Conservation (phyloP, 176 grass and related monocot species). For the Eremochloa ophiuroides region DNA sequence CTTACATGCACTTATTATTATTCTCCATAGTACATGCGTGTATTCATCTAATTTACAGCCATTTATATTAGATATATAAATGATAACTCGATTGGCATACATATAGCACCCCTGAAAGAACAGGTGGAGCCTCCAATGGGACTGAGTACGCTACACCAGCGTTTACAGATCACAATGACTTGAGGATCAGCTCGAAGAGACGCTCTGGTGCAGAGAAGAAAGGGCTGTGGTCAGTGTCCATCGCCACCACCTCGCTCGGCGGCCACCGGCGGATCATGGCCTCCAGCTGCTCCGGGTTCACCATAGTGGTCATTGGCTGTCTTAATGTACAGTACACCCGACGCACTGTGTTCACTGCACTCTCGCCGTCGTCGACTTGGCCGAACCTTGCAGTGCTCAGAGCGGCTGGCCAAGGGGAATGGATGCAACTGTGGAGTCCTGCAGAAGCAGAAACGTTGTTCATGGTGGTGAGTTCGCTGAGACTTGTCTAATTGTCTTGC, state of each 20-base stretch:
- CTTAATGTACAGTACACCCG: conserved; percentile 40
- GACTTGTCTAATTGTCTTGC: not conserved
- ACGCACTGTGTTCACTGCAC: not conserved
- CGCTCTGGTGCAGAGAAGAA: conserved; percentile 42
- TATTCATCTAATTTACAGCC: not conserved
- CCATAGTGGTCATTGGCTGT: conserved; percentile 33
- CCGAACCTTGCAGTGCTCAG: conserved; percentile 21
- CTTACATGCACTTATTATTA: not conserved
- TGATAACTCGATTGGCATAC: not conserved
- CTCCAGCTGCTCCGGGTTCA: conserved; percentile 48
- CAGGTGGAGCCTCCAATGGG: not conserved
- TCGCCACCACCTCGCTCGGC: conserved; percentile 19
- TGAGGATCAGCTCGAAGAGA: conserved; percentile 26
- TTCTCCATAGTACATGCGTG: not conserved
- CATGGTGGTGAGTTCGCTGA: not conserved
- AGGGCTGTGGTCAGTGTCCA: conserved; percentile 50
- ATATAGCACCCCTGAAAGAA: not conserved
- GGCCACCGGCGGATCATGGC: conserved; percentile 53
- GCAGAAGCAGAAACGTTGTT: not conserved
- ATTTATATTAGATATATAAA: not conserved
- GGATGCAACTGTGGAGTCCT: conserved; percentile 17
- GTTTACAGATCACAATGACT: not conserved
- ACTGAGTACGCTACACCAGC: not conserved
- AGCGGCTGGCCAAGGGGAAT: conserved; percentile 29
- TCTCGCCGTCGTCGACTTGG: too few species aligned